These are phyloP conservation scores for Paramyrothecium sp. DNA, from an alignment of 2,329 filamentous ascomycete genomes.

Conservation along the genomic window DNA sequence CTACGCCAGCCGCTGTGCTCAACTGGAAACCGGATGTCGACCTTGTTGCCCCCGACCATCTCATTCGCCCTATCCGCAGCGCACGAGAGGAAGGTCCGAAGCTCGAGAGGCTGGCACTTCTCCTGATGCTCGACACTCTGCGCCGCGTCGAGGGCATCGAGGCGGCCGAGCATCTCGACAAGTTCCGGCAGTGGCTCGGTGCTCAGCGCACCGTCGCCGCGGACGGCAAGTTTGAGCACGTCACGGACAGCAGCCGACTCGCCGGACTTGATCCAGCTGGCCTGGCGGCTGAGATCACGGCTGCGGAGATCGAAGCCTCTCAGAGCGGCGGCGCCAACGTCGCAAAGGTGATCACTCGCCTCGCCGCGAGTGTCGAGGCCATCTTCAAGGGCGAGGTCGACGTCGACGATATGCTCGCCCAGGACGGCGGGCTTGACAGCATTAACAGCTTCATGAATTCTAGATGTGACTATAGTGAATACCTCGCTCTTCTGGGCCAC, in stretches of 20 bases:
- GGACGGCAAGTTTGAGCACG: not conserved
- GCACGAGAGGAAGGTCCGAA: not conserved
- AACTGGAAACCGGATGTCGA: conserved; percentile 29
- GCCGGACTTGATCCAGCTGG: not conserved
- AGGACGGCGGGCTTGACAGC: conserved; percentile 25
- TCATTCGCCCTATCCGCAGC: conserved; percentile 12
- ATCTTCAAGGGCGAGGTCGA: not conserved
- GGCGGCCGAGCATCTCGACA: not conserved
- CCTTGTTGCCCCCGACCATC: conserved; percentile 19
- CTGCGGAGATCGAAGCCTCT: not conserved
- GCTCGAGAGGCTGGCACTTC: not conserved
- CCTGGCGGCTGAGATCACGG: not conserved
- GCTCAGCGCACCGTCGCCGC: not conserved
- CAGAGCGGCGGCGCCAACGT: not conserved
- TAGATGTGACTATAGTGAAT: conserved; percentile 11
- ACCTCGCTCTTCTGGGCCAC: conserved; percentile 17
- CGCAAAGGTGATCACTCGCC: not conserved
- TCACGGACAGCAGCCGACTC: not conserved
- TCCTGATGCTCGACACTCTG: not conserved
- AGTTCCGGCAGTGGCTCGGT: not conserved
- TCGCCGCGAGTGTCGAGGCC: not conserved
- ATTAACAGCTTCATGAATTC: conserved; percentile 22
- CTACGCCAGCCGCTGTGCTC: conserved; percentile 21
- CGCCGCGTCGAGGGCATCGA: not conserved
- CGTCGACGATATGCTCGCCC: conserved; percentile 26